Percentiles rank a stretch among this genome's conserved stretches.
phyloP scores from a whole-genome alignment of 1,139 yeast genomes.

The Pneumocystis wakefieldiae region DNA sequence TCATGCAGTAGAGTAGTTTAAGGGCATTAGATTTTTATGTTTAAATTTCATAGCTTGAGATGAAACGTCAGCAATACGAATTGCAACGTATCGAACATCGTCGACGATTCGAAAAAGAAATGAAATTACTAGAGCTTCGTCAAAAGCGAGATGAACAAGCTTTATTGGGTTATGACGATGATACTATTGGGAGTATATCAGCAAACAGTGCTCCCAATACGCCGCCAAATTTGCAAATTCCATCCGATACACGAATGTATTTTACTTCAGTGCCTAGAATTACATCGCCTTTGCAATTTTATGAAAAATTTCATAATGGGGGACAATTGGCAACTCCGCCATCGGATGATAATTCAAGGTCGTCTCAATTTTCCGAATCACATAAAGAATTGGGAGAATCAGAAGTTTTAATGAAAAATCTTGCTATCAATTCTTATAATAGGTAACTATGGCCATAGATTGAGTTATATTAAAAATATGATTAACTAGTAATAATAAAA shows the following conservation, averaged over 20 bases:
- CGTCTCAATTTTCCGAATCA: background rate
- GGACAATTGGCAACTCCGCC: background rate
- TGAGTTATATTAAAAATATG: background rate
- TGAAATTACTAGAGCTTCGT: background rate
- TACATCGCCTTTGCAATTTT: background rate
- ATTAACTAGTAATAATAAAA: background rate
- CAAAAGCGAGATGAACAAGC: background rate
- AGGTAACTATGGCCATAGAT: background rate
- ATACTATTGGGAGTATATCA: background rate
- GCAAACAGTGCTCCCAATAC: background rate
- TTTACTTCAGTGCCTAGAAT: background rate
- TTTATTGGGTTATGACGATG: background rate
- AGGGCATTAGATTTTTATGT: background rate
- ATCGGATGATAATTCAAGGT: background rate
- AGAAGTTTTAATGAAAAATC: background rate
- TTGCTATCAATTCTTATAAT: background rate
- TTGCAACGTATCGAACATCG: background rate
- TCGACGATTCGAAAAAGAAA: background rate
- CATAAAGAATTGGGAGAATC: background rate
- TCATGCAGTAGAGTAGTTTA: background rate
- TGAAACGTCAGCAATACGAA: slow-evolving; percentile 1
- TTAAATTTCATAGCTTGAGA: slow-evolving; percentile 1
- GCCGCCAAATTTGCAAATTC: background rate
- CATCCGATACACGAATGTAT: background rate
- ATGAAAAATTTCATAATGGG: background rate